Percentiles rank a stretch among this genome's conserved stretches.
Conservation (phyloP, 768 basidiomycete genomes). For the Russula vinacea region DNA sequence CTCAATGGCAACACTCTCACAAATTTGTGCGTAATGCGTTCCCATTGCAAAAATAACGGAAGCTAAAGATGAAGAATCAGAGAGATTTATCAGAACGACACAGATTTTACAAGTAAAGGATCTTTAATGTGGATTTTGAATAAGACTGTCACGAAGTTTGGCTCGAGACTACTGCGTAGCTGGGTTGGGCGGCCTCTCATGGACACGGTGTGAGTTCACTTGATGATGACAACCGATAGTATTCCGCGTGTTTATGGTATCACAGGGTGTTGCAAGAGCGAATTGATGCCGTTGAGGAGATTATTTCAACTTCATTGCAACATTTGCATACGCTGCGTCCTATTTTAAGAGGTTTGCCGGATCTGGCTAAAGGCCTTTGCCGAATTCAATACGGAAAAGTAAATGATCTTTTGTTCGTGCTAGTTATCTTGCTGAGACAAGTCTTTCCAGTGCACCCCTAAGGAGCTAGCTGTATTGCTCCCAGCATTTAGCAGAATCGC, state of each 20-base stretch:
- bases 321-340: slow-evolving; percentile 64
- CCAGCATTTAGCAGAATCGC: slow-evolving; percentile 72
- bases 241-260: neutral
- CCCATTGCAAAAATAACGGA: slow-evolving; percentile 1
- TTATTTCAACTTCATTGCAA: slow-evolving; percentile 58
- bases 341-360: slow-evolving; percentile 73
- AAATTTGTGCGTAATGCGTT: slow-evolving; percentile 52
- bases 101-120: slow-evolving; percentile 68
- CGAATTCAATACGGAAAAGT: slow-evolving; percentile 92
- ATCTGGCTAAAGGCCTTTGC: slow-evolving; percentile 81
- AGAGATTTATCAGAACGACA: slow-evolving; percentile 91
- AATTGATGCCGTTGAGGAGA: slow-evolving; percentile 82
- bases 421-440: neutral
- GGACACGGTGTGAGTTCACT: slow-evolving; percentile 53
- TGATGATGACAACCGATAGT: neutral
- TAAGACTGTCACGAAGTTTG: slow-evolving; percentile 84
- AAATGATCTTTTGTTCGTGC: slow-evolving; percentile 25
- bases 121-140: slow-evolving; percentile 85
- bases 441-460: slow-evolving; percentile 63
- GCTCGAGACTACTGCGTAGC: slow-evolving; percentile 70
- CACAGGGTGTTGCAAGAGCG: slow-evolving; percentile 69
- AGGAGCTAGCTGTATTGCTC: slow-evolving; percentile 74
- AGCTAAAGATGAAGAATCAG: slow-evolving; percentile 35
- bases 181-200: slow-evolving; percentile 89
- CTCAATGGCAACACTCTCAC: slow-evolving; percentile 83